These are phyloP conservation scores for Crithidia sp. DNA, from an alignment of 208 protist genomes.

Conservation along the genomic window DNA sequence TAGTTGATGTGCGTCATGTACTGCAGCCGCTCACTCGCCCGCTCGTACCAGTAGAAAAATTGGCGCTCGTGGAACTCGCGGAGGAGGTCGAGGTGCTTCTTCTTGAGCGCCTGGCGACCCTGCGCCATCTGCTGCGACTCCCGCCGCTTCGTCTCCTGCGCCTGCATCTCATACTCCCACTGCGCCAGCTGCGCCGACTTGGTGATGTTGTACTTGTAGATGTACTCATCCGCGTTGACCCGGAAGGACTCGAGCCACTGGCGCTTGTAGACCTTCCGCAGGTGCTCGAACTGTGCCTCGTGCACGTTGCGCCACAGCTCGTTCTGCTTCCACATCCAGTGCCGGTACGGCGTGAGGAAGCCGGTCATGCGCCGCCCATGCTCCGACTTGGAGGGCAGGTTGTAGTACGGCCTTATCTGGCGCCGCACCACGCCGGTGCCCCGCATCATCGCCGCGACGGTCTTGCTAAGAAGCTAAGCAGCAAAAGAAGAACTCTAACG, in stretches of 20 bases:
- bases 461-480: not conserved
- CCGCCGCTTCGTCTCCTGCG: slow-evolving; percentile 82
- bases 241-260: slow-evolving; percentile 93
- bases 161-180: slow-evolving; percentile 93
- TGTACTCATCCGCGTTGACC: slow-evolving; percentile 93
- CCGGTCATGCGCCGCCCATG: slow-evolving; percentile 89
- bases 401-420: slow-evolving; percentile 87
- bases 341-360: slow-evolving; percentile 88
- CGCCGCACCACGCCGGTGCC: slow-evolving; percentile 33
- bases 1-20: slow-evolving; percentile 91
- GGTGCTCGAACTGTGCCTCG: slow-evolving; percentile 93
- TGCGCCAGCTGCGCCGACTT: slow-evolving; percentile 88
- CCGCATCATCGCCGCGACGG: slow-evolving; percentile 49
- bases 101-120: slow-evolving; percentile 81
- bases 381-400: slow-evolving; percentile 86
- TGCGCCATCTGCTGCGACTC: slow-evolving; percentile 78
- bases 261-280: slow-evolving; percentile 91
- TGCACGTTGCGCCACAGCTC: slow-evolving; percentile 93
- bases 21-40: slow-evolving; percentile 90
- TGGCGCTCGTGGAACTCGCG: slow-evolving; percentile 91
- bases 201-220: slow-evolving; percentile 94
- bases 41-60: slow-evolving; percentile 94
- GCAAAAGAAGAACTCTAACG: not conserved
- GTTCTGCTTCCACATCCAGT: slow-evolving; percentile 95
- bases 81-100: slow-evolving; percentile 91